Evolutionary conservation across 2,329 filamentous ascomycete species (phyloP).

Genomic region (Fusarium transvaalense): DNA sequence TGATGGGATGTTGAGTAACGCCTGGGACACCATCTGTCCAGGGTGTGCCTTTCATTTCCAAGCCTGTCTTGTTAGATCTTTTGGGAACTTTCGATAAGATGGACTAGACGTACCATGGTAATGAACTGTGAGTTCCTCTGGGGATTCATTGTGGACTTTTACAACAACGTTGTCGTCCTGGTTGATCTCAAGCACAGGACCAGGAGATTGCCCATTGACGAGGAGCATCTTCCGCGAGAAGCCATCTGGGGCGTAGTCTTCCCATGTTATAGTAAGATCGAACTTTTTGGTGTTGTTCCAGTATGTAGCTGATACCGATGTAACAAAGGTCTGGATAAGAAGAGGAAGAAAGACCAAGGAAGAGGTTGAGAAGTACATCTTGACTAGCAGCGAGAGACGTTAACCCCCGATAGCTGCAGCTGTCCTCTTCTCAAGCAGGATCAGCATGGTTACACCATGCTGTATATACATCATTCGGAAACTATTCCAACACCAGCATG

Average conservation of each 20-base stretch:
- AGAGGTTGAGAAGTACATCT: constrained; percentile 20
- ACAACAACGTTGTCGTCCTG: constrained; percentile 65
- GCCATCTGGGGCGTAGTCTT: constrained; percentile 59
- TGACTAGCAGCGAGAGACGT: background rate
- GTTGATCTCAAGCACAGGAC: constrained; percentile 67
- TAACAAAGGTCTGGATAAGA: constrained; percentile 16
- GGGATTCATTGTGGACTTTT: constrained; percentile 60
- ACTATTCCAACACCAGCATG: background rate
- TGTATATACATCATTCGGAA: constrained; percentile 20
- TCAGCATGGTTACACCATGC: background rate
- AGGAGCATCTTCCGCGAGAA: constrained; percentile 60
- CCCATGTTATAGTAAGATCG: constrained; percentile 54
- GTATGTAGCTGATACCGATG: constrained; percentile 11
- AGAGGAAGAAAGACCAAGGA: constrained; percentile 18
- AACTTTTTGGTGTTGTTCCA: constrained; percentile 41
- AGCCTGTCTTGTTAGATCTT: constrained; percentile 49
- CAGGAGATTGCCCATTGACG: constrained; percentile 72
- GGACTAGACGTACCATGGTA: constrained; percentile 57
- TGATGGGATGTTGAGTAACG: constrained; percentile 65
- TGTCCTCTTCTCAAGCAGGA: background rate
- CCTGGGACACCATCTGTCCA: constrained; percentile 73
- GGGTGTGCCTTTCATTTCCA: constrained; percentile 65
- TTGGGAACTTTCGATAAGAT: fast-evolving
- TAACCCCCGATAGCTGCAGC: background rate
- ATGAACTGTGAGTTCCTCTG: constrained; percentile 63